Conservation (phyloP, 805 yeast species). For the Metschnikowia peoriensis region DNA sequence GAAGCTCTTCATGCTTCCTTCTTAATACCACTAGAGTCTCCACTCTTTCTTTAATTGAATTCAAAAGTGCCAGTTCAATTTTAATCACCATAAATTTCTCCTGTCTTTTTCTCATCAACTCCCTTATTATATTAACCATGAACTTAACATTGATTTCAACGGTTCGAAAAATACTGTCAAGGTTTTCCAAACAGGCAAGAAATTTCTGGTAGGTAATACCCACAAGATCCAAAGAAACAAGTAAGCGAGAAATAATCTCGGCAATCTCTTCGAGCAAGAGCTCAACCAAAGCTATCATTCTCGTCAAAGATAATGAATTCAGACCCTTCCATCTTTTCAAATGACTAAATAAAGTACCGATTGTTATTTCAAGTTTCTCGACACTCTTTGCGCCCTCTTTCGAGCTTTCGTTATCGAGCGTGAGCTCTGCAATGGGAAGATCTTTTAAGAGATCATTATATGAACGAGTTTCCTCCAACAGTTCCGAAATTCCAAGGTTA, state of each 20-base stretch:
- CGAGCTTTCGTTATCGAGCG: slow-evolving; percentile 16
- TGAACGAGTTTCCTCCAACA: slow-evolving; percentile 48
- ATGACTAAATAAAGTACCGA: slow-evolving; percentile 54
- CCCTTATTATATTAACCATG: slow-evolving; percentile 66
- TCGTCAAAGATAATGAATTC: slow-evolving; percentile 57
- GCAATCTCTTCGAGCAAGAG: slow-evolving; percentile 59
- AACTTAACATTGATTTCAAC: slow-evolving; percentile 66
- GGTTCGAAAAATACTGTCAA: slow-evolving; percentile 36
- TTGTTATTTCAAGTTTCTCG: slow-evolving; percentile 42
- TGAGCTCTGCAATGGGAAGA: slow-evolving; percentile 62
- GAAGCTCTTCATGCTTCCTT: slow-evolving; percentile 50
- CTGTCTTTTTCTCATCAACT: slow-evolving; percentile 66
- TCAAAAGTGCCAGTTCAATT: slow-evolving; percentile 43
- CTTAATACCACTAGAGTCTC: slow-evolving; percentile 47
- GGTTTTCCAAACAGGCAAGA: slow-evolving; percentile 16
- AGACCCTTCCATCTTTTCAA: slow-evolving; percentile 57
- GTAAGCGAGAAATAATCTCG: slow-evolving; percentile 37
- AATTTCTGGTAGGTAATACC: slow-evolving; percentile 42
- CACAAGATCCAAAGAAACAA: slow-evolving; percentile 44
- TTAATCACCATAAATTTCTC: slow-evolving; percentile 68
- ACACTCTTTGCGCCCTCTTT: slow-evolving; percentile 25
- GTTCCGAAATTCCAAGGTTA: slow-evolving; percentile 65
- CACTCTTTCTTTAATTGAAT: slow-evolving; percentile 41
- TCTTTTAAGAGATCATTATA: slow-evolving; percentile 66
- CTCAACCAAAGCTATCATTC: slow-evolving; percentile 67